Evolutionary conservation across 2,329 filamentous ascomycete genomes (phyloP).

Genomic region (Ceratocystiopsis minuta): DNA sequence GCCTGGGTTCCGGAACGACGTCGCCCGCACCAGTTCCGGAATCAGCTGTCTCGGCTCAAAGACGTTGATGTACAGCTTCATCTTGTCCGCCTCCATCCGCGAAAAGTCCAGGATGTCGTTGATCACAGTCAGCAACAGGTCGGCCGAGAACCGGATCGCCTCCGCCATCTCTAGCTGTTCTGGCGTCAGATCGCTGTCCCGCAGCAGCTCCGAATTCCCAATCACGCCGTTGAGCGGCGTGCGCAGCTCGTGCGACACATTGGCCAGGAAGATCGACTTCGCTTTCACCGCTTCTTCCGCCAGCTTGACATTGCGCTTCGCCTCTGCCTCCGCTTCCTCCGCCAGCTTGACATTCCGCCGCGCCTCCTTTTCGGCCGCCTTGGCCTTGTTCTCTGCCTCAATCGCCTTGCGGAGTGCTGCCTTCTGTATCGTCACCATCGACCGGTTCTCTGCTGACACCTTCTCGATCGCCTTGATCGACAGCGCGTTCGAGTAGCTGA

Average conservation of each 20-base stretch:
- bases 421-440: conserved; percentile 64
- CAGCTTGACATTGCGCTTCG: conserved; percentile 60
- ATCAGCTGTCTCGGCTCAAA: conserved; percentile 52
- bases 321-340: conserved; percentile 63
- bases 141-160: conserved; percentile 70
- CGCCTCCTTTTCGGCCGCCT: conserved; percentile 57
- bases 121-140: conserved; percentile 77
- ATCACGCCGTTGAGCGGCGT: conserved; percentile 79
- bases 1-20: conserved; percentile 47
- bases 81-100: conserved; percentile 76
- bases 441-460: conserved; percentile 59
- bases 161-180: conserved; percentile 77
- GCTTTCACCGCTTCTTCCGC: conserved; percentile 71
- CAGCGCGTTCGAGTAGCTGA: conserved; percentile 51
- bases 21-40: conserved; percentile 46
- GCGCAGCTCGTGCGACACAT: conserved; percentile 65
- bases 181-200: conserved; percentile 54
- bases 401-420: conserved; percentile 53
- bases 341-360: conserved; percentile 64
- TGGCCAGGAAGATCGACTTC: conserved; percentile 64
- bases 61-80: conserved; percentile 59
- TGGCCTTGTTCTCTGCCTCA: conserved; percentile 58
- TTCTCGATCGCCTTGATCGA: conserved; percentile 56
- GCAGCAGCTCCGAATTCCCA: conserved; percentile 68
- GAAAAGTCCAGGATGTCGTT: conserved; percentile 95